phyloP scores from a whole-genome alignment of 208 protist species.

The Zelonia costaricensis region DNA sequence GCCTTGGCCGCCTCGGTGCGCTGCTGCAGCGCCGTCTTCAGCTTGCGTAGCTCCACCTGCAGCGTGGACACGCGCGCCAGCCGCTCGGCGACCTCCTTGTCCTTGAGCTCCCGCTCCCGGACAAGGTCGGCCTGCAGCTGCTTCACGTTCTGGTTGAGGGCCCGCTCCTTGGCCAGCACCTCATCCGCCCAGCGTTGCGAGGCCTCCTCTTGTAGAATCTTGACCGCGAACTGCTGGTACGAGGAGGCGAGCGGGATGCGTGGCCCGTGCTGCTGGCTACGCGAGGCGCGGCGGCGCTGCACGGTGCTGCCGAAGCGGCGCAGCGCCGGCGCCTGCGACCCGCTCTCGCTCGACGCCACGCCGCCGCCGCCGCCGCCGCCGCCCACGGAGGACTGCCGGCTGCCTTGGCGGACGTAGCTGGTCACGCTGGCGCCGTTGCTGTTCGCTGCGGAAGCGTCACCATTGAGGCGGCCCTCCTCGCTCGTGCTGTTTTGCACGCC shows the following conservation, averaged over 20 bases:
- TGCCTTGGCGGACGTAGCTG: slow-evolving; percentile 18
- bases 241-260: slow-evolving; percentile 74
- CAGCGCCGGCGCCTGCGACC: slow-evolving; percentile 25
- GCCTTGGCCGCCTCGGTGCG: slow-evolving; percentile 69
- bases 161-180: slow-evolving; percentile 83
- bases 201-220: slow-evolving; percentile 84
- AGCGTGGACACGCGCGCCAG: slow-evolving; percentile 58
- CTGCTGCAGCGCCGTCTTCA: slow-evolving; percentile 68
- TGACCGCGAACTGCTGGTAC: slow-evolving; percentile 76
- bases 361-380: slow-evolving; percentile 5
- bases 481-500: neutral
- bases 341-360: slow-evolving; percentile 12
- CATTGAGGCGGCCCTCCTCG: slow-evolving; percentile 4
- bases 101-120: slow-evolving; percentile 67
- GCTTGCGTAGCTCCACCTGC: slow-evolving; percentile 63
- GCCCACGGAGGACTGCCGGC: slow-evolving; percentile 13
- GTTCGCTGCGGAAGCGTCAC: slow-evolving; percentile 8
- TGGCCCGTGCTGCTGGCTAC: slow-evolving; percentile 25
- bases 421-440: slow-evolving; percentile 8
- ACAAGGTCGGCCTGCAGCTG: slow-evolving; percentile 88
- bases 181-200: slow-evolving; percentile 90
- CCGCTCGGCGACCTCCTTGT: slow-evolving; percentile 82
- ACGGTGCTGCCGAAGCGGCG: slow-evolving; percentile 65
- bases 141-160: slow-evolving; percentile 93
- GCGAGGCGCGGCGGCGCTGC: slow-evolving; percentile 47